Conservation (phyloP, 805 yeast genomes). For the Teunomyces funiuensis region DNA sequence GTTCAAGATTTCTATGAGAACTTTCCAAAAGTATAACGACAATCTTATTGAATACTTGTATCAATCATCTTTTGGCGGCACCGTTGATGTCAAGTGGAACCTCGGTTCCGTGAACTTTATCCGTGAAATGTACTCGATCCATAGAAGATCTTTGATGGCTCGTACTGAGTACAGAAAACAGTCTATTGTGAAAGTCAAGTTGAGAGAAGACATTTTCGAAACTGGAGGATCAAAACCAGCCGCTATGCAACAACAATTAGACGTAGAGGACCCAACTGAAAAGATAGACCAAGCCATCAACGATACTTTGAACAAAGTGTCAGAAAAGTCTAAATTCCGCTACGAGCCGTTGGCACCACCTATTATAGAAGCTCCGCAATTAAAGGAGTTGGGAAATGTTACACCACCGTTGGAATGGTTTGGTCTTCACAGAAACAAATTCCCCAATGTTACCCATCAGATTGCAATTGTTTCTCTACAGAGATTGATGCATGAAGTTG, state of each 20-base stretch:
- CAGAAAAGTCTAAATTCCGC: slow-evolving; percentile 41
- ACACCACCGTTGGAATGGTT: slow-evolving; percentile 99
- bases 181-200: slow-evolving; percentile 28
- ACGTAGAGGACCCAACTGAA: slow-evolving; percentile 20
- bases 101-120: slow-evolving; percentile 87
- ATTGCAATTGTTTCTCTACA: slow-evolving; percentile 72
- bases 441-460: slow-evolving; percentile 88
- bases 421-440: slow-evolving; percentile 82
- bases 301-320: slow-evolving; percentile 37
- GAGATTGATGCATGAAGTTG: slow-evolving; percentile 69
- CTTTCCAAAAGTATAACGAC: slow-evolving; percentile 57
- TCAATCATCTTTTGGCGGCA: slow-evolving; percentile 78
- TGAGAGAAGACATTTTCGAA: slow-evolving; percentile 27
- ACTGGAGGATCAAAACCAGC: slow-evolving; percentile 10
- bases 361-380: slow-evolving; percentile 81
- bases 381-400: slow-evolving; percentile 91
- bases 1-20: slow-evolving; percentile 69
- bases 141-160: slow-evolving; percentile 68
- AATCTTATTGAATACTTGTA: slow-evolving; percentile 65
- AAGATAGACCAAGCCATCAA: slow-evolving; percentile 38
- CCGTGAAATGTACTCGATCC: slow-evolving; percentile 89
- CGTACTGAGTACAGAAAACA: slow-evolving; percentile 43
- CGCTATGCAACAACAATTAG: slow-evolving; percentile 14
- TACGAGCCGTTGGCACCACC: slow-evolving; percentile 75
- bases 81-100: slow-evolving; percentile 92